Percentiles rank a stretch among this genome's conserved stretches.
These are phyloP conservation scores for Chaetomium strumarium DNA, from an alignment of 2,329 filamentous ascomycete species.

Conservation along the genomic window DNA sequence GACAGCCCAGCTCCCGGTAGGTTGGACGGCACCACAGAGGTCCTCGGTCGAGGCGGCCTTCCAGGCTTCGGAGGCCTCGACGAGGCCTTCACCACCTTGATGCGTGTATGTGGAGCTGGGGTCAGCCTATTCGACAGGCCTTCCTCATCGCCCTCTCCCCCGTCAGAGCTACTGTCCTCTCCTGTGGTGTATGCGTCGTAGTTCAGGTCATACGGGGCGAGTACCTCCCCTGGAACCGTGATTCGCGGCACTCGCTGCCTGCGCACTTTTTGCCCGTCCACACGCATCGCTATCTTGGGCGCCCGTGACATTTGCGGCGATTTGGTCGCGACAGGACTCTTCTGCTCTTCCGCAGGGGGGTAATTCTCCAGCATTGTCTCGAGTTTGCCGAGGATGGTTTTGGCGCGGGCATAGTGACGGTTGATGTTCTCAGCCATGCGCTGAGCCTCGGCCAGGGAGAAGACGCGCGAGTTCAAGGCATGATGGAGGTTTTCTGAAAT, in stretches of 20 bases:
- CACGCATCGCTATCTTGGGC: slow-evolving; percentile 42
- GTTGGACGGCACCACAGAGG: slow-evolving; percentile 21
- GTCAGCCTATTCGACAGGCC: slow-evolving; percentile 33
- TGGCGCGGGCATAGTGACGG: slow-evolving; percentile 56
- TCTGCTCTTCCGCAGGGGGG: slow-evolving; percentile 44
- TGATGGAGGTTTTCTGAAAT: slow-evolving; percentile 54
- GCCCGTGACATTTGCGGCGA: slow-evolving; percentile 48
- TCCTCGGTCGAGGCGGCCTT: slow-evolving; percentile 39
- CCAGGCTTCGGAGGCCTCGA: slow-evolving; percentile 27
- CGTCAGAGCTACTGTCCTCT: slow-evolving; percentile 48
- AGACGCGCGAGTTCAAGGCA: slow-evolving; percentile 51
- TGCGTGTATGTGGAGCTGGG: slow-evolving; percentile 36
- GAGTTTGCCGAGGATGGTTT: slow-evolving; percentile 53
- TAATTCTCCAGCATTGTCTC: slow-evolving; percentile 56
- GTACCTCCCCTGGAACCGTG: slow-evolving; percentile 60
- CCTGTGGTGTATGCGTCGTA: slow-evolving; percentile 53
- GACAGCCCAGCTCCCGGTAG: slow-evolving; percentile 26
- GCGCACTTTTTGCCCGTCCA: slow-evolving; percentile 41
- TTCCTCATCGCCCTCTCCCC: slow-evolving; percentile 42
- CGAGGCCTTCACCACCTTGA: slow-evolving; percentile 40
- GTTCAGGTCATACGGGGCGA: slow-evolving; percentile 59
- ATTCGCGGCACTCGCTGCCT: slow-evolving; percentile 49
- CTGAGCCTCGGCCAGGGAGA: slow-evolving; percentile 55
- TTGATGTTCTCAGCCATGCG: slow-evolving; percentile 60
- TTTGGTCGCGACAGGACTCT: slow-evolving; percentile 45